Base-by-base conservation (phyloP, 352 stramenopile genomes). In the Phytophthora sp. region DNA sequence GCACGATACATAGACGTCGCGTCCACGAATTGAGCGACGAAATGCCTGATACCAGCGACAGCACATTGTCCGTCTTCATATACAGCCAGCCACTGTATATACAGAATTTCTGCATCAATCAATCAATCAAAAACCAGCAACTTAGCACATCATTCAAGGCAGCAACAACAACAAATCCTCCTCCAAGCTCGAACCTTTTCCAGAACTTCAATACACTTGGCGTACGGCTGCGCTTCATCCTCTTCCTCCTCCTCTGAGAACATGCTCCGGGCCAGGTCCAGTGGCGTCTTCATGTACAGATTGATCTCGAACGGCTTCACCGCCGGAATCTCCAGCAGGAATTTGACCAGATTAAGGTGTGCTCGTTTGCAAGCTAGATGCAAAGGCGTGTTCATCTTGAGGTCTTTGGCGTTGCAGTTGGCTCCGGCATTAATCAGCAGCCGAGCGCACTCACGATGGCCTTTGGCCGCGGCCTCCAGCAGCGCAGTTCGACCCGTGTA, bases 11-110 rank as follows among this genome's bases (percentile, higher is more conserved):
- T 53, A 88, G 86, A 26, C 76, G 71, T 29, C 76, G 63, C 27
- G 66, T 86, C 82, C 82, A 91, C 16, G 80, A 91, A 44, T 87
- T 82, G 20, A 91, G 66, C 21, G 80, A 83, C 39, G 79, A 80
- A 27, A 89, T 73, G 1, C 82, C 76, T 4, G 80, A 88, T 18
- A 87, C 66, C 20, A 84, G 63, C 4, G 82, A 91, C 20, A 89
- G 41, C 52, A 90, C 47, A 33, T 90, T 90, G 66, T 90, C 82
- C 0, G 68, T 82, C 61, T 87, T 84, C 50, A 79, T 60, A 24
- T 89, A 91, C 33, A 91, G 26, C 82, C 80, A 91, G 18, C 80
- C 80, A 42, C 73, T 84, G 46, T 82, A 84, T 13, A 89, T 18
- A 52, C 74, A 89, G 44, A 79, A 85, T 64, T 74, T 78, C 77